phyloP scores from a whole-genome alignment of 805 yeast species.

The Clavispora fructus region DNA sequence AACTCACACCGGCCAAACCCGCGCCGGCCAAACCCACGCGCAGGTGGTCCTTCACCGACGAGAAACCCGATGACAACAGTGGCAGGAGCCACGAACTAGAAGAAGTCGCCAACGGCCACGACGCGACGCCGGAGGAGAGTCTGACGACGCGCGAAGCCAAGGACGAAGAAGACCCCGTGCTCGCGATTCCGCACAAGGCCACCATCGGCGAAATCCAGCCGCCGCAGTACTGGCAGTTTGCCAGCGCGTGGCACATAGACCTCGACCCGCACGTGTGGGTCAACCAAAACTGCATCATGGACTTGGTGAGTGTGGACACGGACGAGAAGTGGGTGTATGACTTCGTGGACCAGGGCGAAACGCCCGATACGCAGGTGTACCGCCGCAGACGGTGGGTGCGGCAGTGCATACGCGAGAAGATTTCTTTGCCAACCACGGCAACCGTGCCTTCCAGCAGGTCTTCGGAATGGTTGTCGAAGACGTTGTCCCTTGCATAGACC shows the following conservation, averaged over 20 bases:
- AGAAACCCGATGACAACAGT: background rate
- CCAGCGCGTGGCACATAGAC: slow-evolving; percentile 61
- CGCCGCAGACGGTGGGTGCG: slow-evolving; percentile 70
- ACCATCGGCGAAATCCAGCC: slow-evolving; percentile 42
- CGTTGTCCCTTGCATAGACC: background rate
- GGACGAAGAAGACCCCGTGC: background rate
- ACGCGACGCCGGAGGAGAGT: slow-evolving; percentile 3
- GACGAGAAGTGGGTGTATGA: slow-evolving; percentile 90
- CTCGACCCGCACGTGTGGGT: slow-evolving; percentile 65
- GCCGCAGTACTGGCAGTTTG: slow-evolving; percentile 57
- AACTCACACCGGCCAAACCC: too few species aligned
- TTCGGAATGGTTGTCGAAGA: background rate
- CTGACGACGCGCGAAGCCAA: background rate
- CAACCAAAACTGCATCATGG: slow-evolving; percentile 40
- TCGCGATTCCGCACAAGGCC: slow-evolving; percentile 7
- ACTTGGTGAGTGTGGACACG: slow-evolving; percentile 55
- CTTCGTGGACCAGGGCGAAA: slow-evolving; percentile 18
- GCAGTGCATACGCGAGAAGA: slow-evolving; percentile 21
- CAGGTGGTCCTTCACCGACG: too few species aligned
- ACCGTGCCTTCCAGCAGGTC: slow-evolving; percentile 3
- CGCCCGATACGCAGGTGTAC: slow-evolving; percentile 29
- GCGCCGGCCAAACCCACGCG: too few species aligned
- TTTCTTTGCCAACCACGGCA: slow-evolving; percentile 1
- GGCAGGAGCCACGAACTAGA: too few species aligned
- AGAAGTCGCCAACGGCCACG: slow-evolving; percentile 1